Evolutionary conservation across 1,284 basidiomycete species (phyloP).

Genomic region (Rhodotorula glutinis): DNA sequence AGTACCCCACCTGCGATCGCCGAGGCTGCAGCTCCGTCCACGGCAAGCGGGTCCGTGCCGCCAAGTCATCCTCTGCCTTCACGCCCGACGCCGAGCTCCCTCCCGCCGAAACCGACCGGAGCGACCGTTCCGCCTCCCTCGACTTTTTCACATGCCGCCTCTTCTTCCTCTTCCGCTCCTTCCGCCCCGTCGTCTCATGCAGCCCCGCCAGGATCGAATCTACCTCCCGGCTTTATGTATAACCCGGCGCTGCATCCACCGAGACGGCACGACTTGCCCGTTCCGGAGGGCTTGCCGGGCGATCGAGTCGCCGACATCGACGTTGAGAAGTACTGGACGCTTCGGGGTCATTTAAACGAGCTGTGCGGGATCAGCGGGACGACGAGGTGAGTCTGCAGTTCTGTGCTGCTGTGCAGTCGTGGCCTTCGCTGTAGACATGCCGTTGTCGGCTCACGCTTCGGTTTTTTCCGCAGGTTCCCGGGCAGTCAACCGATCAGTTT

Average conservation of each 20-base stretch:
- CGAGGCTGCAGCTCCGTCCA: too few relatives aligned
- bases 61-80: not conserved
- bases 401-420: too few relatives aligned
- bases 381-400: constrained; percentile 24
- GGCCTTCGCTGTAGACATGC: too few relatives aligned
- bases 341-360: constrained; percentile 37
- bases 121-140: too few relatives aligned
- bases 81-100: not conserved
- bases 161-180: not conserved
- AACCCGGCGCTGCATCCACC: constrained; percentile 19
- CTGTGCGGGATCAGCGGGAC: constrained; percentile 34
- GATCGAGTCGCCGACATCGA: constrained; percentile 28
- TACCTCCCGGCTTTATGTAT: constrained; percentile 3
- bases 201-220: not conserved
- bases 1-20: not conserved
- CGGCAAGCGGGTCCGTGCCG: too few relatives aligned
- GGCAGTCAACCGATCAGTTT: constrained; percentile 93
- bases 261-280: constrained; percentile 29
- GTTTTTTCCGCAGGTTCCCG: constrained; percentile 87
- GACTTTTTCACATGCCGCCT: not conserved
- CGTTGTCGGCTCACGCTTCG: too few relatives aligned
- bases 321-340: constrained; percentile 29
- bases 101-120: not conserved
- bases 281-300: constrained; percentile 39
- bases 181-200: not conserved